Evolutionary conservation across 768 basidiomycete species (phyloP).

Genomic region (Leccinum subtestaceum): DNA sequence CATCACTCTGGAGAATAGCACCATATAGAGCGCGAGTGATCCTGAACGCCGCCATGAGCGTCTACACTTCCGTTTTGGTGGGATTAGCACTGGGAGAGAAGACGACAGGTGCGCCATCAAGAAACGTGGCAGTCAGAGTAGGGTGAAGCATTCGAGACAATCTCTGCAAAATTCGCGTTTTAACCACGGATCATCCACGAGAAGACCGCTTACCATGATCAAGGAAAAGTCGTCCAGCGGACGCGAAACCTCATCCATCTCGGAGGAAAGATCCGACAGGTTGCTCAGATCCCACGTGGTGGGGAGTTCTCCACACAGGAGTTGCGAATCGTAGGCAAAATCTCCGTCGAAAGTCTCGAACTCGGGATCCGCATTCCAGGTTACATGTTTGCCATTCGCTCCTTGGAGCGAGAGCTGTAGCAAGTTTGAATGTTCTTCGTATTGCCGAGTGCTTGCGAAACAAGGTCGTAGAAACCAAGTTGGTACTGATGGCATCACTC

Average conservation of each 20-base stretch:
- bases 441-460: conserved; percentile 53
- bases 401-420: conserved; percentile 32
- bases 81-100: conserved; percentile 67
- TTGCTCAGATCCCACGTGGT: conserved; percentile 35
- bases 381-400: conserved; percentile 18
- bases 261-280: conserved; percentile 26
- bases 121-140: conserved; percentile 75
- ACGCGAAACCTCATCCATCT: conserved; percentile 15
- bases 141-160: conserved; percentile 75
- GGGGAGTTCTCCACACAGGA: conserved; percentile 12
- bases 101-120: conserved; percentile 82
- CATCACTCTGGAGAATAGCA: conserved; percentile 45
- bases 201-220: conserved; percentile 26
- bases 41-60: conserved; percentile 54
- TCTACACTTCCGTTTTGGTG: conserved; percentile 56
- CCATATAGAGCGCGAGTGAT: conserved; percentile 63
- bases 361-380: conserved; percentile 27
- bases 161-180: conserved; percentile 41
- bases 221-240: conserved; percentile 18
- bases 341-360: conserved; percentile 30
- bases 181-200: conserved; percentile 14
- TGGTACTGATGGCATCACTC: conserved; percentile 31
- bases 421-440: conserved; percentile 50
- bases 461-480: conserved; percentile 66
- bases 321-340: conserved; percentile 26